These are phyloP conservation scores for Acacia melanoxylon DNA, from an alignment of 306 rosid species.

Conservation along the genomic window DNA sequence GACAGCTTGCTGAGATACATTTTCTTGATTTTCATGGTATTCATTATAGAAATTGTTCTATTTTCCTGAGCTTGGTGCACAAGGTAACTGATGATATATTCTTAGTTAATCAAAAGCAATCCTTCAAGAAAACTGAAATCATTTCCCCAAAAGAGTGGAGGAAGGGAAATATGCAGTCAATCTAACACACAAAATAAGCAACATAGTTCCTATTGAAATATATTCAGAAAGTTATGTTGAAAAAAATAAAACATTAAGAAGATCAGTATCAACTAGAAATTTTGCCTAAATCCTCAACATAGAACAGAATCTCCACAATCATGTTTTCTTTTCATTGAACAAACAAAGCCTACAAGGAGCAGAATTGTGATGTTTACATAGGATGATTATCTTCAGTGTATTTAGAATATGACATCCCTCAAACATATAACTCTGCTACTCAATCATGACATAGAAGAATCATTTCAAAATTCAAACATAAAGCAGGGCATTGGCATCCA, in stretches of 20 bases:
- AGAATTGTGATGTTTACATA: background rate
- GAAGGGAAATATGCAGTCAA: background rate
- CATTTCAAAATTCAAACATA: slow-evolving; percentile 16
- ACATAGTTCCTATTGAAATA: background rate
- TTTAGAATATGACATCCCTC: background rate
- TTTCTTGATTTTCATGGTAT: background rate
- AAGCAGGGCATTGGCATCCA: slow-evolving; percentile 10
- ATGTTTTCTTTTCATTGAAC: background rate
- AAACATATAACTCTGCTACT: background rate
- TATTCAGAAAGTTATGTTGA: background rate
- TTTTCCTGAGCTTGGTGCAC: background rate
- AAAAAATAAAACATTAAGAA: background rate
- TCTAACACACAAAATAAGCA: background rate
- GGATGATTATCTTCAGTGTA: background rate
- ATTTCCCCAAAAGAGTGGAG: background rate
- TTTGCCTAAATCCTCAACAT: background rate
- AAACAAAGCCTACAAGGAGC: background rate
- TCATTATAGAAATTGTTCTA: background rate
- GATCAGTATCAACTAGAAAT: background rate
- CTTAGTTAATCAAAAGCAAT: background rate
- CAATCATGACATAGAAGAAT: background rate
- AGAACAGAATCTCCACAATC: background rate
- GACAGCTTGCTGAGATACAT: background rate
- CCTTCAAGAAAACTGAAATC: background rate
- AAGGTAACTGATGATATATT: background rate